Base-by-base conservation (phyloP, 2,329 filamentous ascomycete genomes). In the Fusarium nematophilum region DNA sequence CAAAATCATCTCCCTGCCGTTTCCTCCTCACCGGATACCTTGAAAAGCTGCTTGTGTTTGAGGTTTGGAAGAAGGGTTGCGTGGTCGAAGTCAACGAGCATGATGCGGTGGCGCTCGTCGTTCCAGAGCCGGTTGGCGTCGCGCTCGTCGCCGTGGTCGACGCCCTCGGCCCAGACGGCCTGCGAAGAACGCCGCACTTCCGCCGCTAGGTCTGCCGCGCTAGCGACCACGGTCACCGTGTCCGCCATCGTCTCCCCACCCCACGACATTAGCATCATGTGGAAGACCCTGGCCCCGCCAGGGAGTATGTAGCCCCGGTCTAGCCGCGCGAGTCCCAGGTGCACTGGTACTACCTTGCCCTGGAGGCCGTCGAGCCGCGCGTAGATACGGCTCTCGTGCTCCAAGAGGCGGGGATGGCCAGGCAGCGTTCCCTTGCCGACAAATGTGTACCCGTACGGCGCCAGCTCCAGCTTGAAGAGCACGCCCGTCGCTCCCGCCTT, bases 261-360 rank as follows among this genome's bases (percentile, higher is more conserved):
- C 66, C 66, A 69, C 23, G 62, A 64, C 64, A 70, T 66, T n/a
- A 70, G 53, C 64, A 70, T 57, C 59, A 66, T 65, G 34, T 64
- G 23, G 15, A 61, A 15, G 31, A 65, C 47, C 15, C 33, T 44
- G 8, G 34, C 47, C n/a, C 46, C 54, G 21, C 57, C 63, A 17
- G 60, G 51, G 23, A 70, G 36, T 13, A 60, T 15, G 48, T 65
- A 64, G 21, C 49, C 50, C 31, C 6, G 10, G 18, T 42, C 40
- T 11, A 67, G 50, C 5, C 23, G 29, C 2, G 46, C 43, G 18
- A 51, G 29, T 7, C 64, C 64, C 39, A 67, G 55, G 49, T 54
- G 33, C 10, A 67, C 59, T 6, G 62, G 55, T n/a, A 64, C 60
- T 9, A 29, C 56, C 15, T 53, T 29, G 48, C 67, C 67, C 40